Base-by-base conservation (phyloP, 495 filamentous ascomycete genomes). In the Neurospora sp. region DNA sequence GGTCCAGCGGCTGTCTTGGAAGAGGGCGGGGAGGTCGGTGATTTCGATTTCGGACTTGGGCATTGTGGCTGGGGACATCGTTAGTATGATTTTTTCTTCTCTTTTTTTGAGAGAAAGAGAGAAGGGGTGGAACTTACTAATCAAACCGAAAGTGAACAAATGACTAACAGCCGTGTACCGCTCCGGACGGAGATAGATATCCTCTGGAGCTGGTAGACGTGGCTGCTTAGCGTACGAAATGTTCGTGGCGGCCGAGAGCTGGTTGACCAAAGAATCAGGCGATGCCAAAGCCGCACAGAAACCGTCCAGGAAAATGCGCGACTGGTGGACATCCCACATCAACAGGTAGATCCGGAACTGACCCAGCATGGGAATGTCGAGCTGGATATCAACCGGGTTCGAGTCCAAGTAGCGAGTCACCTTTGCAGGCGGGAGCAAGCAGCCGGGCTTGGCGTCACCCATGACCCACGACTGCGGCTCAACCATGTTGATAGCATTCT, bases 321-420 rank as follows among this genome's bases (percentile, higher is more conserved):
- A 83, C n/a, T 81, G 78, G 35, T 82, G 79, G 20, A 90, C 82
- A 74, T 90, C 83, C 59, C 85, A 86, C 14, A 87, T 85, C 68
- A 92, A 85, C 71, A 92, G 84, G 78, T 89, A 92, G 31, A 92
- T 83, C 27, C 89, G 84, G 81, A 92, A 93, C 74, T 92, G 91
- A 12, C 90, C 86, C 6, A 91, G 78, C 74, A 90, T 83, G 1
- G 91, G 90, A n/a, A 92, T 90, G 75, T 92, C 90, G 5, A 91
- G 86, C 76, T 93, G 89, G 37, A 92, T 82, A 73, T 92, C 88
- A 31, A 93, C 87, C 1, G 90, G 89, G 73, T 92, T 93, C 6
- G 89, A 87, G 75, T 92, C 91, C 68, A 92, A 83, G 75, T 89
- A 92, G 18, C 90, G 83, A 0, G 88, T 90, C 9, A 90, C 90